Conservation (phyloP, 352 stramenopile genomes). For the Globisporangium abappressorium region DNA sequence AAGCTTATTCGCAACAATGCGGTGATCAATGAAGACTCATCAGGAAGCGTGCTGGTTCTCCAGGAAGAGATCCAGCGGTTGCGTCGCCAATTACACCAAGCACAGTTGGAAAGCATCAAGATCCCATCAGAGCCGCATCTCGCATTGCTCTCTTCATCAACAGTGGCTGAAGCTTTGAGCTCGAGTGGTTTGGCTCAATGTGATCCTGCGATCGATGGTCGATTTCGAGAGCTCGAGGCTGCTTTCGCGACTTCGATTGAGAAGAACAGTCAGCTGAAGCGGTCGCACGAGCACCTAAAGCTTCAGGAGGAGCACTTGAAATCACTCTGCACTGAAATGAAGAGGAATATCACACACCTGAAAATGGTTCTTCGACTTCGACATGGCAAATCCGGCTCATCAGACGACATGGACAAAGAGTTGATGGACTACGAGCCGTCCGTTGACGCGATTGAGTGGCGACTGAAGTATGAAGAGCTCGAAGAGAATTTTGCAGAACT, state of each 20-base stretch:
- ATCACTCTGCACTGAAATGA: conserved; percentile 50
- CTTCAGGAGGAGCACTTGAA: conserved; percentile 53
- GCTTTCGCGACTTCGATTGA: conserved; percentile 58
- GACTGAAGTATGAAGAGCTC: conserved; percentile 81
- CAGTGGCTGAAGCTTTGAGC: not conserved
- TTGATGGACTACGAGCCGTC: conserved; percentile 55
- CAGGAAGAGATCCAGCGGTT: conserved; percentile 75
- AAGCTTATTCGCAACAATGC: conserved; percentile 87
- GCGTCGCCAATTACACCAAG: conserved; percentile 55
- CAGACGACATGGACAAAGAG: conserved; percentile 19
- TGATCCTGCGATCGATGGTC: conserved; percentile 35
- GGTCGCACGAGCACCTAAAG: conserved; percentile 53
- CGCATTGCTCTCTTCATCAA: not conserved
- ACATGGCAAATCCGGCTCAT: conserved; percentile 7
- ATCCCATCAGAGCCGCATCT: conserved; percentile 18
- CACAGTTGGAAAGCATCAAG: conserved; percentile 28
- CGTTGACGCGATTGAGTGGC: conserved; percentile 76
- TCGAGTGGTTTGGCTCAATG: conserved; percentile 15
- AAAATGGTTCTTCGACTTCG: conserved; percentile 55
- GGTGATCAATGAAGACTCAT: conserved; percentile 80
- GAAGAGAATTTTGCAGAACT: conserved; percentile 55
- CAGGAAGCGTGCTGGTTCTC: conserved; percentile 52
- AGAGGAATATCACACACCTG: conserved; percentile 53
- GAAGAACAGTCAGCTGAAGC: conserved; percentile 50
- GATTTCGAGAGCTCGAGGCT: conserved; percentile 64